Base-by-base conservation (phyloP, 306 rosid species). In the Vigna angularis region DNA sequence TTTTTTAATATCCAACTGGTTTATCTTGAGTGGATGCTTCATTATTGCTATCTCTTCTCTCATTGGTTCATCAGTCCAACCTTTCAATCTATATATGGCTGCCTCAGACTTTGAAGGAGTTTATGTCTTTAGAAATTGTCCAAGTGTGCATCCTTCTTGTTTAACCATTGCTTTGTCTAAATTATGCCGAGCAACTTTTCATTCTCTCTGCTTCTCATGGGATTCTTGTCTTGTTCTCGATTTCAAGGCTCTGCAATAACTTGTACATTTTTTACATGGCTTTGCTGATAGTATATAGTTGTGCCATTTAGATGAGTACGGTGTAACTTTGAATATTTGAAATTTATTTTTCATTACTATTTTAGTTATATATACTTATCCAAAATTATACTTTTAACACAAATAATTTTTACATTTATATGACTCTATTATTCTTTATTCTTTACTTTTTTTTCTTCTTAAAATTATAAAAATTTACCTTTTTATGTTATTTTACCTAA, bases 21-120 rank as follows among this genome's bases (percentile, higher is more conserved):
- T 58, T 58, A 22, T 9, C 62, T 56, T 0, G 40, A 3, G 40
- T 9, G 32, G 12, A 26, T 58, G 28, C 2, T 13, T 48, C 52
- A 14, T 48, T 14, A 14, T 13, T 48, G 14, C 32, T 4, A 22
- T 58, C 36, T 58, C 24, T 57, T 57, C 28, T 20, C 9, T 57
- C n/a, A 57, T 22, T 58, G 65, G 1, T 58, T 58, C 36, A 24
- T 58, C 17, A 24, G 1, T 26, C 64, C 38, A 58, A 58, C 17
- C 12, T 57, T 14, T 57, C 6, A 22, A 57, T 10, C 63, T 57
- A 11, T 11, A 20, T 24, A 57, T 24, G 34, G 13, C 16, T 22
- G 34, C 3, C 63, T 56, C 63, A 56, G 63, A 24, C 5, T 56
- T 22, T 56, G 63, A 56, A 22, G 63, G 63, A 56, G 34, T 56